These are phyloP conservation scores for Naganishia antarctica DNA, from an alignment of 768 basidiomycete genomes.

Conservation along the genomic window DNA sequence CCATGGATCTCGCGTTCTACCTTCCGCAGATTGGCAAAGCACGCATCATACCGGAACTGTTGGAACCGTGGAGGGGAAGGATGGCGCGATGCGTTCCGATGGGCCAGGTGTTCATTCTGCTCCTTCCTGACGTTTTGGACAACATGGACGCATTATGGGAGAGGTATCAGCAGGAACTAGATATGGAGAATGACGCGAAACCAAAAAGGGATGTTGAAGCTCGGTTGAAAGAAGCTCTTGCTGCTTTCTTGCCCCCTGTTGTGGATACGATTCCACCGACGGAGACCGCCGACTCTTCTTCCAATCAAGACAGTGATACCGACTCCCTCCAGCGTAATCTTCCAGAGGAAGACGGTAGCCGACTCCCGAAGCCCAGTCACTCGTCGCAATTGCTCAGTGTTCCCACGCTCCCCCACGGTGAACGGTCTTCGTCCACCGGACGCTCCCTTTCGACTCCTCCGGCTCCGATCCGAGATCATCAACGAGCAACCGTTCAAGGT, in stretches of 20 bases:
- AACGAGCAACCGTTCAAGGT: no score
- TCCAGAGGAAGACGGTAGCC: not conserved
- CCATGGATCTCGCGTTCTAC: constrained; percentile 14
- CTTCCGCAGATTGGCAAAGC: constrained; percentile 18
- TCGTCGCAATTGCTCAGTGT: not conserved
- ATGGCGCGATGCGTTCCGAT: not conserved
- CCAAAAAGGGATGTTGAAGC: constrained; percentile 6
- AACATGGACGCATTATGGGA: constrained; percentile 10
- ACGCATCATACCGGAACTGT: not conserved
- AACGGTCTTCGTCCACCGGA: no score
- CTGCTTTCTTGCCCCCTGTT: constrained; percentile 4
- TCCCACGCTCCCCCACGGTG: not conserved
- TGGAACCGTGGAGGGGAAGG: constrained; percentile 4
- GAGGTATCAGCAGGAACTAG: not conserved
- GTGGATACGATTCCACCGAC: not conserved
- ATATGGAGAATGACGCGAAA: no score
- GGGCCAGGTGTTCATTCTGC: constrained; percentile 2
- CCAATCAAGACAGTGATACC: not conserved
- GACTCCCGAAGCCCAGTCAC: not conserved
- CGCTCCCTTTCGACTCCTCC: no score
- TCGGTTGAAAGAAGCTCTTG: not conserved
- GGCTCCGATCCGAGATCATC: no score
- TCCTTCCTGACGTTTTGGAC: constrained; percentile 17
- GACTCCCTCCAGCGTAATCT: not conserved
- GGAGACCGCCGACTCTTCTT: not conserved